Evolutionary conservation across 169 alveolate species (phyloP).

Genomic region (Eimeria sp.): DNA sequence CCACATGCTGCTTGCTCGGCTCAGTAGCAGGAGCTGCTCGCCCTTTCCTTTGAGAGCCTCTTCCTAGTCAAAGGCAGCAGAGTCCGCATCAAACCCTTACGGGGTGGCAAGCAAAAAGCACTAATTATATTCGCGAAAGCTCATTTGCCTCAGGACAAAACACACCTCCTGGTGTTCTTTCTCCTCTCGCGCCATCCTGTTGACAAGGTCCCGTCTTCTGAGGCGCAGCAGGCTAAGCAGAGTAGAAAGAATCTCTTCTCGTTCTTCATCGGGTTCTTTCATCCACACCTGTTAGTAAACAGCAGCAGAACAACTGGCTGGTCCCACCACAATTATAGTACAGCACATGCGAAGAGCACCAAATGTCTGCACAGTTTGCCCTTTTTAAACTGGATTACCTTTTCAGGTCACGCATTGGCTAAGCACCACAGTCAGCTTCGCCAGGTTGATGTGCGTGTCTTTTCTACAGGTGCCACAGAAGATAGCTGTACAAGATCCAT

Average conservation of each 20-base stretch:
- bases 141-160: not conserved
- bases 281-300: slow-evolving; percentile 8
- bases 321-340: not conserved
- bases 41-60: not conserved
- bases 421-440: not conserved
- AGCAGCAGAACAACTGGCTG: not conserved
- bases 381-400: not conserved
- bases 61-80: slow-evolving; percentile 16
- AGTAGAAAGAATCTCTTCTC: slow-evolving; percentile 38
- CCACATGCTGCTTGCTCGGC: slow-evolving; percentile 45
- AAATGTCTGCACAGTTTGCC: not conserved
- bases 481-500: not conserved
- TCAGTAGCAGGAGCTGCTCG: slow-evolving; percentile 33
- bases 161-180: slow-evolving; percentile 57
- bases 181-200: slow-evolving; percentile 40
- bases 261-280: slow-evolving; percentile 40
- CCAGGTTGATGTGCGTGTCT: not conserved
- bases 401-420: not conserved
- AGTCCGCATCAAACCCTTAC: not conserved
- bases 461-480: not conserved
- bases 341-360: not conserved
- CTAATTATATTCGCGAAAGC: not conserved
- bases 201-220: slow-evolving; percentile 39
- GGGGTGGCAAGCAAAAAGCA: not conserved
- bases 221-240: slow-evolving; percentile 64